Evolutionary conservation across 192 early-diverging fungal genomes (phyloP).

Genomic region (Coemansia sp.): DNA sequence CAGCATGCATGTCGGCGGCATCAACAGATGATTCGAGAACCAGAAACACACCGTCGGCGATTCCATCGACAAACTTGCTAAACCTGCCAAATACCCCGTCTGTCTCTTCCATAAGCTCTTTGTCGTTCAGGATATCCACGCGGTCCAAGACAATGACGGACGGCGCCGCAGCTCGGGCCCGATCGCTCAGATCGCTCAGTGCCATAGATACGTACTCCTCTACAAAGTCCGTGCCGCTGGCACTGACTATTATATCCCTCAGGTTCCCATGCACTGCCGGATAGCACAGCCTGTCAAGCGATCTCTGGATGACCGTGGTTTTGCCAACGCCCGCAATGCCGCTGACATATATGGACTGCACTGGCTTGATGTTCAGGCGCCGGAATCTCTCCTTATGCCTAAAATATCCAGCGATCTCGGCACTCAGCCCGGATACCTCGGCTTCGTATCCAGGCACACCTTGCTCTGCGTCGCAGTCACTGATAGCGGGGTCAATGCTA

Average conservation of each 20-base stretch:
- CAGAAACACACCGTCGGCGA: conserved; percentile 30
- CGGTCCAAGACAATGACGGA: conserved; percentile 29
- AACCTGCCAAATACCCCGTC: conserved; percentile 14
- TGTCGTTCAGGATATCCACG: conserved; percentile 25
- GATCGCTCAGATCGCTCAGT: conserved; percentile 16
- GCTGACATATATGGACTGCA: conserved; percentile 18
- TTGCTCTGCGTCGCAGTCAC: neutral
- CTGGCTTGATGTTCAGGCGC: conserved; percentile 19
- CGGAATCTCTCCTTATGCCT: conserved; percentile 8
- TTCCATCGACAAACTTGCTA: conserved; percentile 17
- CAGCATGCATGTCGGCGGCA: conserved; percentile 18
- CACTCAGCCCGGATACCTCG: conserved; percentile 6
- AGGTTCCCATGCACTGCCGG: conserved; percentile 24
- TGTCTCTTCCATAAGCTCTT: conserved; percentile 19
- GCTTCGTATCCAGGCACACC: conserved; percentile 27
- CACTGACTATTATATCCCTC: conserved; percentile 23
- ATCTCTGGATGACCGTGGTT: conserved; percentile 18
- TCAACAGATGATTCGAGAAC: conserved; percentile 34
- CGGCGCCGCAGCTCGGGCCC: conserved; percentile 22
- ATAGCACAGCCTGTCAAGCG: conserved; percentile 13
- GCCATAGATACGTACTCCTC: conserved; percentile 34
- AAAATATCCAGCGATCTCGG: conserved; percentile 37
- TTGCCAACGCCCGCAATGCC: conserved; percentile 41
- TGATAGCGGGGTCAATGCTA: neutral
- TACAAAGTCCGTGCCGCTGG: conserved; percentile 30